A percentile compares a stretch with the other conserved stretches of the same genome.
These are phyloP conservation scores for Euptelea pleiosperma DNA, from an alignment of 164 flowering plant species.

Conservation along the genomic window DNA sequence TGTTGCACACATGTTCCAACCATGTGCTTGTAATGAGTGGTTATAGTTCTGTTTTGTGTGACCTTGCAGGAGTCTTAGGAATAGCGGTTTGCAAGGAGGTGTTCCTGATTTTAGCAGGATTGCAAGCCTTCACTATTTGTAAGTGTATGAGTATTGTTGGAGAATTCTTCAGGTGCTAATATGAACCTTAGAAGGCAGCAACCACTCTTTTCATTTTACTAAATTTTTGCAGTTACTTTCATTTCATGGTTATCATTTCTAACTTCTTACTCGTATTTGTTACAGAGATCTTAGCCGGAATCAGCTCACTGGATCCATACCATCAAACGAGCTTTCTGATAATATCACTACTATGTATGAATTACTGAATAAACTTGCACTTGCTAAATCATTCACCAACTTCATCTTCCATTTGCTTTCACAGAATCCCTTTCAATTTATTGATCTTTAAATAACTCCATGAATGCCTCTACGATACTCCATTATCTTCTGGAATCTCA, in stretches of 20 bases:
- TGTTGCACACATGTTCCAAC: background rate
- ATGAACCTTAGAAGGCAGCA: background rate
- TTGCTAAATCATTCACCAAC: background rate
- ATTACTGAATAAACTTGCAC: background rate
- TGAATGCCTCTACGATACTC: background rate
- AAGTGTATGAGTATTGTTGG: conserved; percentile 25
- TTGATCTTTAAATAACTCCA: background rate
- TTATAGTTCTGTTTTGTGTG: conserved; percentile 6
- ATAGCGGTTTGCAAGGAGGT: conserved; percentile 71
- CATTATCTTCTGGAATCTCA: background rate
- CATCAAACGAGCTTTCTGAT: conserved; percentile 50
- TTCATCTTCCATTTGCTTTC: background rate
- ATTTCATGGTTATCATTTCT: too few species aligned
- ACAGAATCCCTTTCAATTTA: background rate
- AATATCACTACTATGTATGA: conserved; percentile 76
- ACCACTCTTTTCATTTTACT: background rate
- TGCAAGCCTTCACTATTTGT: conserved; percentile 57
- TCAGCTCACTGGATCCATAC: conserved; percentile 59
- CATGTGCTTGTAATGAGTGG: background rate
- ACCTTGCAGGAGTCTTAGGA: conserved; percentile 73
- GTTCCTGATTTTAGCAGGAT: conserved; percentile 70
- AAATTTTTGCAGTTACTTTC: too few species aligned
- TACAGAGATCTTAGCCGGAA: conserved; percentile 85
- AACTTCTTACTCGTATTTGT: conserved; percentile 6
- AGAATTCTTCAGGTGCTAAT: background rate